Conservation (phyloP, 2,329 filamentous ascomycete genomes). For the Fusarium vanettenii region DNA sequence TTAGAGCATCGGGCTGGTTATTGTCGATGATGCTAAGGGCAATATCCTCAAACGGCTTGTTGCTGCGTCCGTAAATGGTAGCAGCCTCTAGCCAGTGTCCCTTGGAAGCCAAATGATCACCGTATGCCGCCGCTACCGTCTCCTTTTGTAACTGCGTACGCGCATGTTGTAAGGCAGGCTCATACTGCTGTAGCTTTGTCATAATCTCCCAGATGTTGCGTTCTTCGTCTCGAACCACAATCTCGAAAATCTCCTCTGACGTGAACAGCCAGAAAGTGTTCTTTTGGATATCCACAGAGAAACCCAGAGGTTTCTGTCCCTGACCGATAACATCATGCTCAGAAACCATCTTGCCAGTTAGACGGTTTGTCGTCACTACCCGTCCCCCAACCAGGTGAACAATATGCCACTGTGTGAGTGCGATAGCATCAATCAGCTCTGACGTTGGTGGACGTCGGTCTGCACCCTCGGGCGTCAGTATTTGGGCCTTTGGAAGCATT, state of each 20-base stretch:
- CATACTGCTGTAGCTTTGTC: constrained; percentile 87
- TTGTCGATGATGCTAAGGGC: constrained; percentile 91
- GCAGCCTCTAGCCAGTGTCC: constrained; percentile 89
- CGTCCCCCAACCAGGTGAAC: constrained; percentile 84
- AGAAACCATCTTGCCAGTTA: constrained; percentile 87
- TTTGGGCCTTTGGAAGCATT: constrained; percentile 78
- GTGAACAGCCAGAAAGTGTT: constrained; percentile 99
- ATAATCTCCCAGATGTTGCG: constrained; percentile 96
- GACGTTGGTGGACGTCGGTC: constrained; percentile 73
- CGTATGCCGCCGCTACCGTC: constrained; percentile 89
- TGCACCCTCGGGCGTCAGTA: constrained; percentile 75
- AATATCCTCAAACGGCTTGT: constrained; percentile 96
- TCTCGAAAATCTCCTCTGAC: constrained; percentile 89
- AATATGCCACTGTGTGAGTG: constrained; percentile 94
- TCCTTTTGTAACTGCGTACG: constrained; percentile 85
- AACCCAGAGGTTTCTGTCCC: constrained; percentile 82
- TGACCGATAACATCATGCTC: constrained; percentile 87
- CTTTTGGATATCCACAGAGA: constrained; percentile 91
- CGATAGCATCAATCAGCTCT: constrained; percentile 82
- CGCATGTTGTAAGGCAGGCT: constrained; percentile 87
- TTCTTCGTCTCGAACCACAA: constrained; percentile 90
- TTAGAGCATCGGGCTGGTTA: constrained; percentile 87
- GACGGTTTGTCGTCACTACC: constrained; percentile 85
- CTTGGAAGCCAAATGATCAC: constrained; percentile 86
- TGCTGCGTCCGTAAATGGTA: constrained; percentile 91